Evolutionary conservation across 2,329 filamentous ascomycete genomes (phyloP), one percentile per base, ranked within the genome.

Genomic region (Arthrobotrys musiformis): DNA sequence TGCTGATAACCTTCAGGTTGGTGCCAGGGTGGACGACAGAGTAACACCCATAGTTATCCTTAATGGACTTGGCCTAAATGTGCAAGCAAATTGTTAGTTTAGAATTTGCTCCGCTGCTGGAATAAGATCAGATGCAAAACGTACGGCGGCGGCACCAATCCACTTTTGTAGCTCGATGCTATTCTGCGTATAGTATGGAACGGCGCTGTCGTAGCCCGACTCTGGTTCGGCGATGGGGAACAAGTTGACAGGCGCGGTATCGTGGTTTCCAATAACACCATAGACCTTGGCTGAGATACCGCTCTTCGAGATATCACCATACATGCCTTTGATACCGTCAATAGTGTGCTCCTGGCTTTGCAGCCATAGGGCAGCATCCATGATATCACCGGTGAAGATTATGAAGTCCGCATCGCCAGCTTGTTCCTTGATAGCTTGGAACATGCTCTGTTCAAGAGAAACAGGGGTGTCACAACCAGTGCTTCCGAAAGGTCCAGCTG

Each of bases 381-480:
- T 84, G 28, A 89, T 85, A 75, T 90, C 88, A 4, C 88, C 88
- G 0, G 88, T 90, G 82, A 89, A 90, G 60, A 90, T 84, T n/a
- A 85, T 83, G 74, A 90, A 88, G 1, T 84, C 84, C 0, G 86
- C 85, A 70, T 87, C 83, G 0, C 42, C 42, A 2, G 76, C 76
- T 2, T 37, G 28, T 11, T 82, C 78, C 52, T 83, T 77, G 50
- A 85, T 83, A 8, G 83, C 83, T 24, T 69, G 76, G 69, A 83
- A 82, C 86, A 89, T 86, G 82, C 87, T 89, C 61, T 86, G 81
- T 79, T 89, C 87, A 0, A 89, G 83, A 15, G 81, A 83, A 13
- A 85, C 75, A 0, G 88, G 88, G 0, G 85, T 81, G 79, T 89
- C 88, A 72, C 88, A 89, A 2, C 85, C 85, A 54, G 86, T 83